Evolutionary conservation across 495 filamentous ascomycete genomes (phyloP).

Genomic region (Pseudoneurospora amorphoporcata): DNA sequence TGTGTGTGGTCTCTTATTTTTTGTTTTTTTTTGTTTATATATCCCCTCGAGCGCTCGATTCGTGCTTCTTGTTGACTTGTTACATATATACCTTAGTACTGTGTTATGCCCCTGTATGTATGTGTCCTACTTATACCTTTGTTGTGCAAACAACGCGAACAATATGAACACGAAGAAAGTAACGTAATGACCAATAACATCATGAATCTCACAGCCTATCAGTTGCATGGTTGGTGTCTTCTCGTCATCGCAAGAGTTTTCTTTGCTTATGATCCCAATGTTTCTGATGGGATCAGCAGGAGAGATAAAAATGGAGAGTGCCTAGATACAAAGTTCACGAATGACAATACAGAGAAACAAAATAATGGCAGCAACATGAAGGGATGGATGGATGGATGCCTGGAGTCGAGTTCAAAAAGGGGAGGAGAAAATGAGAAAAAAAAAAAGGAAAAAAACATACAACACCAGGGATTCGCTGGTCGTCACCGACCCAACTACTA

Average conservation of each 20-base stretch:
- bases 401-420: too few relatives aligned
- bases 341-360: too few relatives aligned
- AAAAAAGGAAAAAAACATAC: conserved; percentile 10
- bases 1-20: not conserved
- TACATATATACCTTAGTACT: not conserved
- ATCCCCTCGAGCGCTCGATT: conserved; percentile 1
- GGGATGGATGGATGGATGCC: too few relatives aligned
- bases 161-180: not conserved
- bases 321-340: too few relatives aligned
- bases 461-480: conserved; percentile 23
- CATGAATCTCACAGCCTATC: too few relatives aligned
- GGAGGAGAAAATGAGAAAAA: not conserved
- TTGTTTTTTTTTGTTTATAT: conserved; percentile 5
- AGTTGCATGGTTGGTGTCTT: too few relatives aligned
- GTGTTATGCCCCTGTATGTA: conserved; percentile 2
- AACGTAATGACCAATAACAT: too few relatives aligned
- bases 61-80: not conserved
- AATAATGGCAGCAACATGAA: too few relatives aligned
- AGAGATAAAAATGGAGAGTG: too few relatives aligned
- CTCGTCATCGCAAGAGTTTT: too few relatives aligned
- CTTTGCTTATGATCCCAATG: too few relatives aligned
- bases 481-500: conserved; percentile 42
- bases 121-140: not conserved
- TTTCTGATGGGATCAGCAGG: too few relatives aligned
- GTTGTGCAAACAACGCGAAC: not conserved